Evolutionary conservation across 2,329 filamentous ascomycete species (phyloP).

Genomic region (Colletotrichum shisoi): DNA sequence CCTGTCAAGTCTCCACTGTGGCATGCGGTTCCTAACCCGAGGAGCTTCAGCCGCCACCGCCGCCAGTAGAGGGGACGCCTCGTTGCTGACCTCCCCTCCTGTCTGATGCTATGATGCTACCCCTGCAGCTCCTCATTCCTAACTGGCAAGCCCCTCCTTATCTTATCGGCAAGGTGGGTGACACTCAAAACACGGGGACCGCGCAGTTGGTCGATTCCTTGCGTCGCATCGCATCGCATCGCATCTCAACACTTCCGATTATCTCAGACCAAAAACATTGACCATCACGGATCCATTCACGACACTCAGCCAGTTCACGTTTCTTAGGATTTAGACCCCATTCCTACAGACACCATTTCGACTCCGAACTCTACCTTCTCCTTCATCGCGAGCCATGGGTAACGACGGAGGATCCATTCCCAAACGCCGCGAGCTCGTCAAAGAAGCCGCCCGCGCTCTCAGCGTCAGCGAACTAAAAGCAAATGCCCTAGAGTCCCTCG

Average conservation of each 20-base stretch:
- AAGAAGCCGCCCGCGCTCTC: constrained; percentile 83
- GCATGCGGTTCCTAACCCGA: constrained; percentile 21
- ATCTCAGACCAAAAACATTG: too few species aligned
- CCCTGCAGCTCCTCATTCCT: constrained; percentile 9
- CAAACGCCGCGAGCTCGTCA: constrained; percentile 93
- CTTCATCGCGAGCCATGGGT: constrained; percentile 71
- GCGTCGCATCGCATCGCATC: neutral
- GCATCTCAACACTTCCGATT: neutral
- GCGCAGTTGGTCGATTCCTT: neutral
- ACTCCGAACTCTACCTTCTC: constrained; percentile 1
- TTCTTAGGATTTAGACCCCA: neutral
- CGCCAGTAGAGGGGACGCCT: neutral
- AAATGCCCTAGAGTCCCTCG: constrained; percentile 81
- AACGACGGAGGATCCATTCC: constrained; percentile 98
- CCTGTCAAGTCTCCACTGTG: constrained; percentile 9
- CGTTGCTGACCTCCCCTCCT: constrained; percentile 2
- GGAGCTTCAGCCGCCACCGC: constrained; percentile 23
- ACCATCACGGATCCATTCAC: neutral
- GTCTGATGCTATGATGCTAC: constrained; percentile 10
- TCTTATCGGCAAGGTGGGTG: constrained; percentile 7
- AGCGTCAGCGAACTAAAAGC: constrained; percentile 90
- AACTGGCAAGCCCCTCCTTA: constrained; percentile 3
- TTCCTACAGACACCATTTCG: neutral
- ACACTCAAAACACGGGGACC: neutral
- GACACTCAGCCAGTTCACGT: neutral